These are phyloP conservation scores for Cyberlindnera euphorbiiphila DNA, from an alignment of 805 yeast species.

Conservation along the genomic window DNA sequence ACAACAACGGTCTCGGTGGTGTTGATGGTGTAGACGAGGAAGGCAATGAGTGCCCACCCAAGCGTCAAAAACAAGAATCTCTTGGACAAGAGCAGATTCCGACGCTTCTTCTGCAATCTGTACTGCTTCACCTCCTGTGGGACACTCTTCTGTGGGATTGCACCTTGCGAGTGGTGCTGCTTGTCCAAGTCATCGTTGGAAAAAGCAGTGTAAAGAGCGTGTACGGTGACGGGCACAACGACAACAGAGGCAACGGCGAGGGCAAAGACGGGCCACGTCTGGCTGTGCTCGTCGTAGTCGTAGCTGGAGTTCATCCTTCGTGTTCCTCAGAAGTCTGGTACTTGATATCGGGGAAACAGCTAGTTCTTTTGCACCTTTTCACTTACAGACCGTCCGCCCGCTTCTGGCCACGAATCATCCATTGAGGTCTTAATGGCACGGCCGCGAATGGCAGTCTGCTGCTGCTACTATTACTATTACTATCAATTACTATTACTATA, in stretches of 20 bases:
- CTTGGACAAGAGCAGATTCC: constrained; percentile 14
- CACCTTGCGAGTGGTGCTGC: constrained; percentile 3
- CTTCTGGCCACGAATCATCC: constrained; percentile 7
- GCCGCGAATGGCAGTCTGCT: constrained; percentile 1
- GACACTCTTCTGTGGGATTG: constrained; percentile 8
- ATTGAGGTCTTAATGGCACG: constrained; percentile 1
- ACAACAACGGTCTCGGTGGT: constrained; percentile 37
- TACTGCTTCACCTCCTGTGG: constrained; percentile 11
- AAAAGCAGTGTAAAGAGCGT: constrained; percentile 9
- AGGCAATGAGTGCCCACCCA: constrained; percentile 33
- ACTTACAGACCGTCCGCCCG: too few relatives aligned
- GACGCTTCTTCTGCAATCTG: constrained; percentile 11
- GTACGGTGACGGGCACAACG: constrained; percentile 23
- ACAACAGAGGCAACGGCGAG: constrained; percentile 25
- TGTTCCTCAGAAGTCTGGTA: too few relatives aligned
- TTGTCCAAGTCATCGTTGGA: neutral
- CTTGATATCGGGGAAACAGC: too few relatives aligned
- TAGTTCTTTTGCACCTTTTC: too few relatives aligned
- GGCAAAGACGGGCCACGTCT: constrained; percentile 29
- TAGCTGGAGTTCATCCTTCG: constrained; percentile 26
- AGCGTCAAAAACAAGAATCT: constrained; percentile 15
- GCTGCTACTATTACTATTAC: too few relatives aligned
- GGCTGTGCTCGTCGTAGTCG: constrained; percentile 26
- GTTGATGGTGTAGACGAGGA: constrained; percentile 34
- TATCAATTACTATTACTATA: too few relatives aligned